A percentile compares a stretch with the other conserved stretches of the same genome.
phyloP scores from a whole-genome alignment of 352 stramenopile species.

The Blastocystis hominis region DNA sequence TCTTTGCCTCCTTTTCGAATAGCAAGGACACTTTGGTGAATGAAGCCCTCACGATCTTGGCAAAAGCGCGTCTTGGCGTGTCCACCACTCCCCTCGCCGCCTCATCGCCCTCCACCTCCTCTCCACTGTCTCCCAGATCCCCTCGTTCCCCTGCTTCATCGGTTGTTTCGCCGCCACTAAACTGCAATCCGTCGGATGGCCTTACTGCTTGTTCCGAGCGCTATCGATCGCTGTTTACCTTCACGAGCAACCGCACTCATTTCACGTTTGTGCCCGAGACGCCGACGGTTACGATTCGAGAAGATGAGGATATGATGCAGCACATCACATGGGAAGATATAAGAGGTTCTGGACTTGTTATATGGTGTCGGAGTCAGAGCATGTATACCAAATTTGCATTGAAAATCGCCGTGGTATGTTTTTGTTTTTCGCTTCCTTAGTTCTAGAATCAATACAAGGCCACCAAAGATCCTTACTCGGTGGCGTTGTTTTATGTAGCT shows the following conservation, averaged over 20 bases:
- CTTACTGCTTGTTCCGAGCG: not conserved
- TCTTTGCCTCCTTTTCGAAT: not conserved
- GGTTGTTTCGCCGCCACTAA: not conserved
- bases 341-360: not conserved
- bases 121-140: too few species aligned
- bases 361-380: not conserved
- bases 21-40: constrained; percentile 25
- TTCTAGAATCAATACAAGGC: constrained; percentile 41
- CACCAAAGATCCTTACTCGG: not conserved
- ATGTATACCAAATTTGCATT: not conserved
- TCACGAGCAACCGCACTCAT: constrained; percentile 33
- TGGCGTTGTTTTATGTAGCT: not conserved
- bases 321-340: not conserved
- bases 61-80: not conserved
- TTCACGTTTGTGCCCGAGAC: not conserved
- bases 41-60: not conserved
- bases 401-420: not conserved
- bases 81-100: not conserved
- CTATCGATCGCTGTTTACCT: constrained; percentile 22
- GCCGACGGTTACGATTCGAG: not conserved
- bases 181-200: not conserved
- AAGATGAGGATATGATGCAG: constrained; percentile 1
- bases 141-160: not conserved
- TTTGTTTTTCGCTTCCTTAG: not conserved
- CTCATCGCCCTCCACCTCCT: not conserved